Conservation (phyloP, 805 yeast genomes). For the Metschnikowia kofuensis region DNA sequence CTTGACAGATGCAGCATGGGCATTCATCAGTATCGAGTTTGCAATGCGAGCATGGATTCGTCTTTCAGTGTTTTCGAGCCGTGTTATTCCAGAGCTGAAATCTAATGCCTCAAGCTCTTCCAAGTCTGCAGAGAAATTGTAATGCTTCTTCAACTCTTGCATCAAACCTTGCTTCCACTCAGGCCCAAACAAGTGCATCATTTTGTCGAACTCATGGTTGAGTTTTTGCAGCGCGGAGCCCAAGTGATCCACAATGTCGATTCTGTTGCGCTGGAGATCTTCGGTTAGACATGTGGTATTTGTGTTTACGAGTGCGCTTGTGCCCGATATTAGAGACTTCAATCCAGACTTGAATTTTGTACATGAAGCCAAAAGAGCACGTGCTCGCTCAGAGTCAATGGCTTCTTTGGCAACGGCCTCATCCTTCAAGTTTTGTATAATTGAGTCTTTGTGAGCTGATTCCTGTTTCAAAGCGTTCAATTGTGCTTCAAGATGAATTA, state of each 20-base stretch:
- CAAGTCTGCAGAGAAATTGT: conserved; percentile 1
- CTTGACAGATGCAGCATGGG: background rate
- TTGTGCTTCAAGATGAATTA: background rate
- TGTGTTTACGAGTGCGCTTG: background rate
- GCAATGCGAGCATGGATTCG: background rate
- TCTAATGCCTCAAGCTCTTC: background rate
- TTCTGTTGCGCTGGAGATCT: background rate
- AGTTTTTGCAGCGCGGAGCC: background rate
- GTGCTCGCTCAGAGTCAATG: background rate
- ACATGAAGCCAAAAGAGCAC: background rate
- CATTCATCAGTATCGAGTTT: background rate
- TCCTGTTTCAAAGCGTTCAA: background rate
- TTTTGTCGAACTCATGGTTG: background rate
- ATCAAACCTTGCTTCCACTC: background rate
- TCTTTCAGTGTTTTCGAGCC: background rate
- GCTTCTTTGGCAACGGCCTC: background rate
- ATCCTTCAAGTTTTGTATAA: background rate
- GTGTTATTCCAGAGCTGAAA: conserved; percentile 1
- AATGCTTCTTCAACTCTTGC: background rate
- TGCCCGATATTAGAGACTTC: background rate
- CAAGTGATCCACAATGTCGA: background rate
- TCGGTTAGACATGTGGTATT: background rate
- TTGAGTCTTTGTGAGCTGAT: background rate
- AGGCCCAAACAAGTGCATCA: background rate
- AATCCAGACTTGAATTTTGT: background rate